phyloP scores from a whole-genome alignment of 2,329 filamentous ascomycete species.

The Stagonosporopsis cucurbitacearum region DNA sequence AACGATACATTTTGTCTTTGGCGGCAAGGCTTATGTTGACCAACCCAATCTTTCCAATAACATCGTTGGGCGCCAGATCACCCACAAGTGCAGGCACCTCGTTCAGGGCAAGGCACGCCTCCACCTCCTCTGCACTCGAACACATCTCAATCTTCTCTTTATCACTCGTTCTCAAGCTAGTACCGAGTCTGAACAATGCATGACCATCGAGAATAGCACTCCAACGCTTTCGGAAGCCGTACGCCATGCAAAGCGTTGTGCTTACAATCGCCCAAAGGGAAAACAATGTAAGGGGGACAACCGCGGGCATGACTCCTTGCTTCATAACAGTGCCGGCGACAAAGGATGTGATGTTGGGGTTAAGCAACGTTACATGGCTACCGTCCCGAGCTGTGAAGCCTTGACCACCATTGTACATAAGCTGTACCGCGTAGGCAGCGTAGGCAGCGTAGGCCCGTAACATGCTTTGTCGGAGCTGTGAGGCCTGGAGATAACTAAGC shows the following conservation, averaged over 20 bases:
- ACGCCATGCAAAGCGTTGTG: conserved; percentile 1
- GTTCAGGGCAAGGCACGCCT: neutral
- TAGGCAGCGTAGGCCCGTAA: conserved; percentile 4
- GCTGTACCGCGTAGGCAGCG: conserved; percentile 10
- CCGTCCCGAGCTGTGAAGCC: conserved; percentile 7
- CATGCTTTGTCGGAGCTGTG: conserved; percentile 6
- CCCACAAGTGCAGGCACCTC: conserved; percentile 7
- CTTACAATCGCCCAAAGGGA: conserved; percentile 5
- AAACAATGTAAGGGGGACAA: conserved; percentile 3
- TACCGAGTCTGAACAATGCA: conserved; percentile 14
- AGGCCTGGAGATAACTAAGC: conserved; percentile 7
- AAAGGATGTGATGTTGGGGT: conserved; percentile 9
- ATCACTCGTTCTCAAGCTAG: neutral
- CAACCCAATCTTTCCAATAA: conserved; percentile 7
- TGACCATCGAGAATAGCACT: conserved; percentile 16
- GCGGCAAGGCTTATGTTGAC: neutral
- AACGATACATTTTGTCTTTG: neutral
- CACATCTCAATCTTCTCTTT: neutral
- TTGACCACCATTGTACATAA: conserved; percentile 16
- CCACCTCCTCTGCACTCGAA: neutral
- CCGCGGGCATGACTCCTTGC: conserved; percentile 3
- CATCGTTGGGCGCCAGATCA: neutral
- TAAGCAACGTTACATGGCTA: neutral
- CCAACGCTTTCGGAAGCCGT: conserved; percentile 16
- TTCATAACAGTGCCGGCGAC: conserved; percentile 5